A percentile compares a stretch with the other conserved stretches of the same genome.
phyloP scores from a whole-genome alignment of 441 rosid species.

The Corymbia calophylla region DNA sequence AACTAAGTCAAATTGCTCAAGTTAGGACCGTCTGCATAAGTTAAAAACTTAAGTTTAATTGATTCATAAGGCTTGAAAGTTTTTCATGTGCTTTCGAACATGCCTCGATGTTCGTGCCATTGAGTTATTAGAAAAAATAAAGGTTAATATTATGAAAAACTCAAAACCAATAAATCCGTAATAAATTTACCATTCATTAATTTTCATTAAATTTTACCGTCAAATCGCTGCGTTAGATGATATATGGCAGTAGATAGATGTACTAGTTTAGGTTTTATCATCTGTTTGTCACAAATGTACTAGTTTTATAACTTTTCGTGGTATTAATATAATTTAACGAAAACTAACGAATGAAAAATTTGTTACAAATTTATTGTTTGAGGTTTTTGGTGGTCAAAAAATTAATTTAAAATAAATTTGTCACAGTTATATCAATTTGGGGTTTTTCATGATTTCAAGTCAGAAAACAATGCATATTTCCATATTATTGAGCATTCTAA shows the following conservation, averaged over 20 bases:
- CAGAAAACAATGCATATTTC: neutral
- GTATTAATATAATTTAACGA: too few relatives aligned
- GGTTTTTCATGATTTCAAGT: neutral
- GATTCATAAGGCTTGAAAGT: neutral
- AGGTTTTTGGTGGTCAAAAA: too few relatives aligned
- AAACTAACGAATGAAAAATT: too few relatives aligned
- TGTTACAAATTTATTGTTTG: rapidly evolving
- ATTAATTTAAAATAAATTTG: too few relatives aligned
- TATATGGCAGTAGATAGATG: rapidly evolving
- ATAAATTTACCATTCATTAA: too few relatives aligned
- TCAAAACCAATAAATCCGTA: rapidly evolving
- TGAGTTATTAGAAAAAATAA: neutral
- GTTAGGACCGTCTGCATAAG: neutral
- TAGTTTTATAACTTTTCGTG: too few relatives aligned
- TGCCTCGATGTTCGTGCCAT: neutral
- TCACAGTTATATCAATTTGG: rapidly evolving
- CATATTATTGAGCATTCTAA: neutral
- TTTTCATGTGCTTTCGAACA: neutral
- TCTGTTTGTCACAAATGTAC: neutral
- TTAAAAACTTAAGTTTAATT: neutral
- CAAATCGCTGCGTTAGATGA: too few relatives aligned
- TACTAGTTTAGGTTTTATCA: too few relatives aligned
- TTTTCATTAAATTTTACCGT: too few relatives aligned
- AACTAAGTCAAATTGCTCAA: neutral
- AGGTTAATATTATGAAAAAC: rapidly evolving